Evolutionary conservation across 495 filamentous ascomycete species (phyloP).

Genomic region (Aspergillus carlsbadensis): DNA sequence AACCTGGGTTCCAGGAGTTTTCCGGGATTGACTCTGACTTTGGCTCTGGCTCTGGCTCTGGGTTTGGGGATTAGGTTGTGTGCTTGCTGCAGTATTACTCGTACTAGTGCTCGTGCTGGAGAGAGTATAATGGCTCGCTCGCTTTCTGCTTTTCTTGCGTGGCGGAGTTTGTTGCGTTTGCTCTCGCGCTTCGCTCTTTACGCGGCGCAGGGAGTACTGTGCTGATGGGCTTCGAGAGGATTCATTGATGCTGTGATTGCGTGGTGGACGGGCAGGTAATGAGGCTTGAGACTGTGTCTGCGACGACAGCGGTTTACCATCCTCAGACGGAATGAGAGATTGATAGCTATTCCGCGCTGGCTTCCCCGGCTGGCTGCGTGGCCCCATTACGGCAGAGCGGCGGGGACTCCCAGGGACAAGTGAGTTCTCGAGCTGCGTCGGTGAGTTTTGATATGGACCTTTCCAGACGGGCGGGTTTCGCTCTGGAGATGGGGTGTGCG

Average conservation of each 20-base stretch:
- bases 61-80: no score
- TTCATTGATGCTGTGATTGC: slow-evolving; percentile 25
- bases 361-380: slow-evolving; percentile 34
- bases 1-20: slow-evolving; percentile 3
- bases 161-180: not conserved
- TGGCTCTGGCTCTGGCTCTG: no score
- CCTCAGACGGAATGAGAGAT: slow-evolving; percentile 19
- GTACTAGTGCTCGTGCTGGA: not conserved
- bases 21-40: not conserved
- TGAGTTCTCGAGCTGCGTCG: slow-evolving; percentile 24
- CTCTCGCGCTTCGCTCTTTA: slow-evolving; percentile 17
- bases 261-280: slow-evolving; percentile 20
- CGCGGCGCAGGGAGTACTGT: slow-evolving; percentile 14
- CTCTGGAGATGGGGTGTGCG: slow-evolving; percentile 38
- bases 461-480: slow-evolving; percentile 30
- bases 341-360: slow-evolving; percentile 25
- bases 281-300: not conserved
- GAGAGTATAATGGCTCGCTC: not conserved
- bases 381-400: slow-evolving; percentile 37
- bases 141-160: not conserved
- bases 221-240: slow-evolving; percentile 23
- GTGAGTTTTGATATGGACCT: slow-evolving; percentile 21
- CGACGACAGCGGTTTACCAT: slow-evolving; percentile 17
- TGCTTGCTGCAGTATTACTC: no score
- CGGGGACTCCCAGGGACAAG: slow-evolving; percentile 34